A percentile compares a stretch with the other conserved stretches of the same genome.
These are phyloP conservation scores for Aspergillus fumigatus DNA, from an alignment of 2,329 filamentous ascomycete species.

Conservation along the genomic window DNA sequence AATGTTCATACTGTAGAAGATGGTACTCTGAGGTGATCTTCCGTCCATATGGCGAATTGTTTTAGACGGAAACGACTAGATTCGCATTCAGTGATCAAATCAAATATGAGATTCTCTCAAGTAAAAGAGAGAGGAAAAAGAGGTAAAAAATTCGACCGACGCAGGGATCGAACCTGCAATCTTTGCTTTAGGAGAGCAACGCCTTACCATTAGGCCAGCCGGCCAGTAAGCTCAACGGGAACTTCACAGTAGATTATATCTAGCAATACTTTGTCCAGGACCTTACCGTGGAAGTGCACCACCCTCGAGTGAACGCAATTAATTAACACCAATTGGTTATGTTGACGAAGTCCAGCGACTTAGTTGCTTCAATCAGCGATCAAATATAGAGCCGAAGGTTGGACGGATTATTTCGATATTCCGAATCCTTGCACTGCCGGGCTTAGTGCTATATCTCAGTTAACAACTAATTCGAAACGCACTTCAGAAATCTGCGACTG, in stretches of 20 bases:
- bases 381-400: not conserved
- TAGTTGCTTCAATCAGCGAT: not conserved
- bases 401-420: too few relatives aligned
- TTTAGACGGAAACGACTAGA: not conserved
- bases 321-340: not conserved
- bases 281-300: too few relatives aligned
- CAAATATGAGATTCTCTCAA: not conserved
- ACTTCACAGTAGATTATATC: fast-evolving
- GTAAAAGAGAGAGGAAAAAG: not conserved
- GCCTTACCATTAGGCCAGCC: not conserved
- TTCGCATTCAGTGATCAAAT: not conserved
- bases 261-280: too few relatives aligned
- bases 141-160: not conserved
- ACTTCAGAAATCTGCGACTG: too few relatives aligned
- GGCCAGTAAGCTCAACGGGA: not conserved
- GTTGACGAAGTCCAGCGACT: not conserved
- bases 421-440: not conserved
- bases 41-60: not conserved
- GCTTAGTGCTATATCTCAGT: not conserved
- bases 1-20: not conserved
- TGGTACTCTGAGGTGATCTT: not conserved
- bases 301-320: not conserved
- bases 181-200: not conserved
- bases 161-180: not conserved
- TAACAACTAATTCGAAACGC: not conserved